These are phyloP conservation scores for Diplodia mutila DNA, from an alignment of 2,329 filamentous ascomycete species.

Conservation along the genomic window DNA sequence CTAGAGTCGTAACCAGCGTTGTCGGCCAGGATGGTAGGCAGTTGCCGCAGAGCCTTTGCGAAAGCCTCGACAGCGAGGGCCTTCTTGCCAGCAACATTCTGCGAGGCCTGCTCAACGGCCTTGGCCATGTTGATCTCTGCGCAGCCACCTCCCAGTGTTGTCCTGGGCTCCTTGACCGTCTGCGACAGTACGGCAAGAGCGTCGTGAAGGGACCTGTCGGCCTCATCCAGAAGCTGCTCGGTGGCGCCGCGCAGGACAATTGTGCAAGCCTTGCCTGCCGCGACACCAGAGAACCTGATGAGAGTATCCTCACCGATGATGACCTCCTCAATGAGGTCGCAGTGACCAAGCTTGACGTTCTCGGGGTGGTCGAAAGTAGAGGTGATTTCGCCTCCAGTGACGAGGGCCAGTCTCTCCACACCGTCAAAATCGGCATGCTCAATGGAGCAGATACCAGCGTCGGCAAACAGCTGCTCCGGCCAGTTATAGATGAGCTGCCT, in stretches of 20 bases:
- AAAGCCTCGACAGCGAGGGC: slow-evolving; percentile 92
- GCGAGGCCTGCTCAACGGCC: slow-evolving; percentile 90
- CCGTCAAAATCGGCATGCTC: slow-evolving; percentile 99
- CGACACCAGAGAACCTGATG: slow-evolving; percentile 96
- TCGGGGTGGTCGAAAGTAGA: slow-evolving; percentile 98
- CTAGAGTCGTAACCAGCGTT: slow-evolving; percentile 96
- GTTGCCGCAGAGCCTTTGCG: slow-evolving; percentile 83
- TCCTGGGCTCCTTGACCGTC: slow-evolving; percentile 91
- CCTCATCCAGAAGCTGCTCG: slow-evolving; percentile 94
- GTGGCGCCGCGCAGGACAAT: slow-evolving; percentile 95
- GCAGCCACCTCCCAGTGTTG: slow-evolving; percentile 92
- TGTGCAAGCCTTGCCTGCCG: slow-evolving; percentile 91
- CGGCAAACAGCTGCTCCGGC: slow-evolving; percentile 98
- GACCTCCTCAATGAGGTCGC: slow-evolving; percentile 94
- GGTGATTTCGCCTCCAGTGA: slow-evolving; percentile 95
- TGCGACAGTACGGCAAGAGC: slow-evolving; percentile 95
- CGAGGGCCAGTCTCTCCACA: slow-evolving; percentile 90
- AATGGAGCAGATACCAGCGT: slow-evolving; percentile 97
- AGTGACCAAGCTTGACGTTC: slow-evolving; percentile 92
- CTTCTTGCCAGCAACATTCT: slow-evolving; percentile 95
- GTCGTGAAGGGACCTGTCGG: slow-evolving; percentile 93
- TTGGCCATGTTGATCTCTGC: slow-evolving; percentile 99
- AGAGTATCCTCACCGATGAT: slow-evolving; percentile 98
- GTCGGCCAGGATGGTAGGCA: slow-evolving; percentile 95
- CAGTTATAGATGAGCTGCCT: slow-evolving; percentile 99